These are phyloP conservation scores for Chlamydomonas reinhardtii DNA, from an alignment of 163 green algal genomes.

Conservation along the genomic window DNA sequence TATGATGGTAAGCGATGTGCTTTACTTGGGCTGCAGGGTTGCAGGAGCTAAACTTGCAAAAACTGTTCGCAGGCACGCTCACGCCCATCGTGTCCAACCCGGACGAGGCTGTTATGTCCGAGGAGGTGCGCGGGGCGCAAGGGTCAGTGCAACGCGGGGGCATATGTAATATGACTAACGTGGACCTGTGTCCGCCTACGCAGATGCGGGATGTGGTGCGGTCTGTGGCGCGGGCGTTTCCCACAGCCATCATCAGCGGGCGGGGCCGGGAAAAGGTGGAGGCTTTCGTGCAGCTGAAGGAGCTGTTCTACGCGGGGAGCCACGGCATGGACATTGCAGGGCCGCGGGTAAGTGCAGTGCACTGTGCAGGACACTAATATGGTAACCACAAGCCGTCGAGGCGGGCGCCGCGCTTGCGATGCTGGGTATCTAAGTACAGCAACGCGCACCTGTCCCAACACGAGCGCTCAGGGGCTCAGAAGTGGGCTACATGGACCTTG, in stretches of 20 bases:
- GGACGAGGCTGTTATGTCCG: slow-evolving; percentile 90
- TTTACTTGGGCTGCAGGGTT: not conserved
- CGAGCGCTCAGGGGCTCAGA: no score
- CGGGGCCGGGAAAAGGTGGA: slow-evolving; percentile 94
- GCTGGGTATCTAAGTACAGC: no score
- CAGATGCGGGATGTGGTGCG: slow-evolving; percentile 88
- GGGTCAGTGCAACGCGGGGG: no score
- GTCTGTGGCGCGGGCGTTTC: slow-evolving; percentile 87
- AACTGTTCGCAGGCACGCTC: slow-evolving; percentile 82
- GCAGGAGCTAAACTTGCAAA: no score
- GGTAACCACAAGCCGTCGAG: no score
- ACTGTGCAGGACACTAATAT: no score
- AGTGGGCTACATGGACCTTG: no score
- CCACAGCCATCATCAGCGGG: slow-evolving; percentile 96
- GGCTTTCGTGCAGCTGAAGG: slow-evolving; percentile 92
- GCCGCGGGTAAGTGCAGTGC: slow-evolving; percentile 63
- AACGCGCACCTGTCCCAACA: no score
- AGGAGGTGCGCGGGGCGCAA: slow-evolving; percentile 63
- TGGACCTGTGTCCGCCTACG: not conserved
- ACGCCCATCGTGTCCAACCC: slow-evolving; percentile 97
- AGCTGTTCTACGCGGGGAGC: slow-evolving; percentile 97
- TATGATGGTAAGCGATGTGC: slow-evolving; percentile 86
- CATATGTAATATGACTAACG: no score
- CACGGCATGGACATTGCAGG: slow-evolving; percentile 98
- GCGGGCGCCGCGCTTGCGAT: no score